Percentiles rank a stretch among this genome's conserved stretches.
These are phyloP conservation scores for Chlorella ohadii DNA, from an alignment of 139 green algal species.

Conservation along the genomic window DNA sequence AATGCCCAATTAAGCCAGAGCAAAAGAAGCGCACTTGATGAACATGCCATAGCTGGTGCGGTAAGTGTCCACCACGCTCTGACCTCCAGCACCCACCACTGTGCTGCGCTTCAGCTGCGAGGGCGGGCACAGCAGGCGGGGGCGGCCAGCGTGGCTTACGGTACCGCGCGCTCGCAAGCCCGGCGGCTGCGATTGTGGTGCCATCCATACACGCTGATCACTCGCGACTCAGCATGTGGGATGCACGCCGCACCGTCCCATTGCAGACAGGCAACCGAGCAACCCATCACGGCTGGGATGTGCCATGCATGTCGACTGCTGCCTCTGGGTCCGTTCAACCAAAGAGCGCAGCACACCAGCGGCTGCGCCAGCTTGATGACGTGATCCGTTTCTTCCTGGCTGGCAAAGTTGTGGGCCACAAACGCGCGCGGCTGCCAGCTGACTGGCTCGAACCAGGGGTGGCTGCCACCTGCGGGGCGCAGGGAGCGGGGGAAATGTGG, in stretches of 20 bases:
- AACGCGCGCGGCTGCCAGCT: conserved; percentile 80
- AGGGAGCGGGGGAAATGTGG: too few species aligned
- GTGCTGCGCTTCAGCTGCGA: conserved; percentile 77
- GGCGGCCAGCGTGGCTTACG: background rate
- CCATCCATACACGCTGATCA: too few species aligned
- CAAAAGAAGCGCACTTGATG: conserved; percentile 15
- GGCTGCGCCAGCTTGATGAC: conserved; percentile 61
- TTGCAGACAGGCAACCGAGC: too few species aligned
- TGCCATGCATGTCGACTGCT: too few species aligned
- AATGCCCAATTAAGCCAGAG: too few species aligned
- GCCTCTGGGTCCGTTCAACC: too few species aligned
- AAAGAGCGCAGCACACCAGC: background rate
- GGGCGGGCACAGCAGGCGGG: background rate
- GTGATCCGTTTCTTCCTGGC: conserved; percentile 72
- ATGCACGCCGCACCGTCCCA: too few species aligned
- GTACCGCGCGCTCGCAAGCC: too few species aligned
- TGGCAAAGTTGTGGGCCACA: conserved; percentile 84
- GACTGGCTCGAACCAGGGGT: conserved; percentile 68
- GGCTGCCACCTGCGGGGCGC: too few species aligned
- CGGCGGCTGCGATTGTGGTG: too few species aligned
- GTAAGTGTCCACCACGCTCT: conserved; percentile 67
- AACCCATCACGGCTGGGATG: too few species aligned
- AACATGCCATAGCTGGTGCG: conserved; percentile 85
- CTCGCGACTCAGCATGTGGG: too few species aligned
- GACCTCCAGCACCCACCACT: conserved; percentile 71